Evolutionary conservation across 164 flowering plant genomes (phyloP).

Genomic region (Piper longum): DNA sequence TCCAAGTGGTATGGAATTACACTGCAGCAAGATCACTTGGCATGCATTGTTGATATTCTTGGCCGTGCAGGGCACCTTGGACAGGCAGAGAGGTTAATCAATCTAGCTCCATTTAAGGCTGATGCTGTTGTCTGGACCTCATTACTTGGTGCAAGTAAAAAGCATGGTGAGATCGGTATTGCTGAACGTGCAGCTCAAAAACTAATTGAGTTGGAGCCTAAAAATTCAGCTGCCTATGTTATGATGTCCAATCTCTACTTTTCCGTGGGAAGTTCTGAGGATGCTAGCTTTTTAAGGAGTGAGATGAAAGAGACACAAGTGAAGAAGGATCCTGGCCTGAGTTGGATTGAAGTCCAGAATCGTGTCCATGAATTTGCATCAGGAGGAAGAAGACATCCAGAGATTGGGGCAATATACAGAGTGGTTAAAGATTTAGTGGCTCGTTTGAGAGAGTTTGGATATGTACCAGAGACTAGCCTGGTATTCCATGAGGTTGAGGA

Average conservation of each 20-base stretch:
- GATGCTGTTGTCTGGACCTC: slow-evolving; percentile 51
- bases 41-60: slow-evolving; percentile 66
- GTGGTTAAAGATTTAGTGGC: slow-evolving; percentile 24
- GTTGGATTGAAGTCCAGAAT: slow-evolving; percentile 44
- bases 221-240: slow-evolving; percentile 45
- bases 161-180: slow-evolving; percentile 36
- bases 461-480: slow-evolving; percentile 45
- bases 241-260: slow-evolving; percentile 15
- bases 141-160: slow-evolving; percentile 53
- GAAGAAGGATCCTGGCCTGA: slow-evolving; percentile 53
- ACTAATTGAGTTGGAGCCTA: slow-evolving; percentile 44
- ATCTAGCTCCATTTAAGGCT: slow-evolving; percentile 35
- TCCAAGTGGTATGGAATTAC: slow-evolving; percentile 19
- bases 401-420: slow-evolving; percentile 22
- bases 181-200: slow-evolving; percentile 39
- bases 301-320: slow-evolving; percentile 37
- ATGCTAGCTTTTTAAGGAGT: slow-evolving; percentile 21
- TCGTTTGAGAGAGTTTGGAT: slow-evolving; percentile 37
- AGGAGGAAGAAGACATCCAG: slow-evolving; percentile 42
- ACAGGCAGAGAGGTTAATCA: slow-evolving; percentile 45
- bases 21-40: slow-evolving; percentile 65
- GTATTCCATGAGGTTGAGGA: slow-evolving; percentile 17
- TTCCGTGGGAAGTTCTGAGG: too few species aligned
- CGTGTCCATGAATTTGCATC: slow-evolving; percentile 58
- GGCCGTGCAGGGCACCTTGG: slow-evolving; percentile 51